Evolutionary conservation across 2,329 filamentous ascomycete genomes (phyloP).

Genomic region (Raffaelea arxii): DNA sequence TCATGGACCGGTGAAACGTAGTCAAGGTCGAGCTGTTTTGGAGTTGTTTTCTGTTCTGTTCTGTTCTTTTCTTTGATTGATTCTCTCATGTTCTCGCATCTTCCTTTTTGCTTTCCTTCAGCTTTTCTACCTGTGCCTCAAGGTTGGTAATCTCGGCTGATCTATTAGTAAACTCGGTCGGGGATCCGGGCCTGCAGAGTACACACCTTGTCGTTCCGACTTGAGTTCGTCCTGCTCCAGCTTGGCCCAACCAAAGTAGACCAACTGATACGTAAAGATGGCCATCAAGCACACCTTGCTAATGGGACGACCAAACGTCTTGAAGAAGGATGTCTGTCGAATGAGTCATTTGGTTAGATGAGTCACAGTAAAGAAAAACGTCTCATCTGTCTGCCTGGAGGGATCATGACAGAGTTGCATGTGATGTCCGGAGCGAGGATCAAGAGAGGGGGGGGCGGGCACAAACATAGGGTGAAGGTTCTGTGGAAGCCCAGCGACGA

Average conservation of each 20-base stretch:
- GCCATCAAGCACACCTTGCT: slow-evolving; percentile 66
- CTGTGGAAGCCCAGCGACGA: slow-evolving; percentile 6
- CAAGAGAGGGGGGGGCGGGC: not conserved
- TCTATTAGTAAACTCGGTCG: not conserved
- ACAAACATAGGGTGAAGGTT: slow-evolving; percentile 9
- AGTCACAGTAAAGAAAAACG: not conserved
- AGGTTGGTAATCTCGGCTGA: slow-evolving; percentile 22
- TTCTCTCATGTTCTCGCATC: not conserved
- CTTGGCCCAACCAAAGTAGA: slow-evolving; percentile 66
- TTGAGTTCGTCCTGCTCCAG: slow-evolving; percentile 63
- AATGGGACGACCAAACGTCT: slow-evolving; percentile 62
- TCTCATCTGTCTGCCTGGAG: no score
- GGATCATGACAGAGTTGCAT: no score
- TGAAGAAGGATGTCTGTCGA: slow-evolving; percentile 48
- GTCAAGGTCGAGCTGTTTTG: no score
- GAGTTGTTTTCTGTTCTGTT: no score
- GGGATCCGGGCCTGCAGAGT: not conserved
- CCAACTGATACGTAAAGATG: slow-evolving; percentile 68
- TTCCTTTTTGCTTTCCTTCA: slow-evolving; percentile 16
- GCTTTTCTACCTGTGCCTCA: slow-evolving; percentile 26
- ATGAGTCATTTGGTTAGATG: not conserved
- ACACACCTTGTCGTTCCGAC: slow-evolving; percentile 45
- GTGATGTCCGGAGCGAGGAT: no score
- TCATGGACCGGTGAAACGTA: no score
- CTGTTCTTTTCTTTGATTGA: no score